These are phyloP conservation scores for Isatis tinctoria DNA, from an alignment of 345 rosid species.

Conservation along the genomic window DNA sequence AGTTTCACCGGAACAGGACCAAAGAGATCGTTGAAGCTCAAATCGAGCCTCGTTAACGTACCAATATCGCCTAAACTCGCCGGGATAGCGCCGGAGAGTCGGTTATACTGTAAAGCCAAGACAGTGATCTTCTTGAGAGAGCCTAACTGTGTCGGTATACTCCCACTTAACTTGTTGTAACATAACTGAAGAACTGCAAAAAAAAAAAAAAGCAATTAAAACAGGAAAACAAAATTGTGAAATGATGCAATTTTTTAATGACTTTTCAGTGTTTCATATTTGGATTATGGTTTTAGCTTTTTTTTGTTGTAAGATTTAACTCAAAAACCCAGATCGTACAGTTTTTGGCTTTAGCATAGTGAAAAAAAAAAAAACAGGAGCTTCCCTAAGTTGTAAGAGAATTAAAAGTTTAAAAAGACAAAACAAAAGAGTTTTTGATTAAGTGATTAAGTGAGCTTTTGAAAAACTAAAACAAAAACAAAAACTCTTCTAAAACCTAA, in stretches of 20 bases:
- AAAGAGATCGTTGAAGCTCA: constrained; percentile 80
- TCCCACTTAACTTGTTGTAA: constrained; percentile 74
- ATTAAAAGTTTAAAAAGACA: background rate
- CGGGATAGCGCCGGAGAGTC: constrained; percentile 83
- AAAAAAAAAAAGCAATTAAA: background rate
- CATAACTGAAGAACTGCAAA: constrained; percentile 82
- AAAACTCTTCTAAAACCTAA: background rate
- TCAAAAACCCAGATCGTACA: background rate
- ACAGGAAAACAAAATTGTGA: background rate
- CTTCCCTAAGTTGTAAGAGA: background rate
- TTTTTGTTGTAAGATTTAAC: too few species aligned
- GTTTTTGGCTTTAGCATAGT: background rate
- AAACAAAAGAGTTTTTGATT: background rate
- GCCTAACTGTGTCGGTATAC: constrained; percentile 78
- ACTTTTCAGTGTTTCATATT: background rate
- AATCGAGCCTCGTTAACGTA: constrained; percentile 65
- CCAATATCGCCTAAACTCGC: constrained; percentile 76
- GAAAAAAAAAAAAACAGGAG: background rate
- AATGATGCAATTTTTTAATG: background rate
- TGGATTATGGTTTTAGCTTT: background rate
- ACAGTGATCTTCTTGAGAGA: constrained; percentile 62
- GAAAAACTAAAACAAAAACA: background rate
- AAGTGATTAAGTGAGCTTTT: background rate
- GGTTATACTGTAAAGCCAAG: constrained; percentile 77
- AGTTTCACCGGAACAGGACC: constrained; percentile 78